Conservation (phyloP, 306 rosid species). For the Quercus wislizeni region DNA sequence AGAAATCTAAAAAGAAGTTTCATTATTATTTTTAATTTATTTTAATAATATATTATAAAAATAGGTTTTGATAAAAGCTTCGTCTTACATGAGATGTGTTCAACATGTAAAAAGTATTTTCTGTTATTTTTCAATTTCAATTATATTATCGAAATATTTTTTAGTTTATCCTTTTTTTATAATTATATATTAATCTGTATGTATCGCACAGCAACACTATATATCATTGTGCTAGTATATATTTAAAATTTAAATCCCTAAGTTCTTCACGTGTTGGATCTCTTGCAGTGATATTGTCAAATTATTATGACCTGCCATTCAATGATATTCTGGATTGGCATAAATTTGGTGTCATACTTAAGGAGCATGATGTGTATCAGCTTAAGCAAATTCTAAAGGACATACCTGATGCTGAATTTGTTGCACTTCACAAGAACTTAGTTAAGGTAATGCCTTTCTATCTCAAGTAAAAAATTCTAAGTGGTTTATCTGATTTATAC, state of each 20-base stretch:
- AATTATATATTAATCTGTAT: too few relatives aligned
- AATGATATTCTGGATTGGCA: constrained; percentile 92
- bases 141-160: too few relatives aligned
- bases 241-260: background rate
- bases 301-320: constrained; percentile 95
- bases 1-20: too few relatives aligned
- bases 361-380: constrained; percentile 78
- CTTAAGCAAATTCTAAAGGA: constrained; percentile 81
- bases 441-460: constrained; percentile 56
- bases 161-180: too few relatives aligned
- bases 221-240: too few relatives aligned
- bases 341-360: constrained; percentile 73
- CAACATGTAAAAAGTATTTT: too few relatives aligned
- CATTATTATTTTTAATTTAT: too few relatives aligned
- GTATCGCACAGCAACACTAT: too few relatives aligned
- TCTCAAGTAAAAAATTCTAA: background rate
- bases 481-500: background rate
- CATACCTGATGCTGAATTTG: constrained; percentile 63
- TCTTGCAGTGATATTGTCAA: constrained; percentile 84
- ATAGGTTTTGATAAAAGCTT: too few relatives aligned
- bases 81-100: too few relatives aligned
- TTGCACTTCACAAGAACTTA: constrained; percentile 65
- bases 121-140: too few relatives aligned
- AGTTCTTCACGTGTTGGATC: constrained; percentile 23
- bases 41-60: too few relatives aligned